phyloP scores from a whole-genome alignment of 176 grass and related monocot species.

The Zea mays region DNA sequence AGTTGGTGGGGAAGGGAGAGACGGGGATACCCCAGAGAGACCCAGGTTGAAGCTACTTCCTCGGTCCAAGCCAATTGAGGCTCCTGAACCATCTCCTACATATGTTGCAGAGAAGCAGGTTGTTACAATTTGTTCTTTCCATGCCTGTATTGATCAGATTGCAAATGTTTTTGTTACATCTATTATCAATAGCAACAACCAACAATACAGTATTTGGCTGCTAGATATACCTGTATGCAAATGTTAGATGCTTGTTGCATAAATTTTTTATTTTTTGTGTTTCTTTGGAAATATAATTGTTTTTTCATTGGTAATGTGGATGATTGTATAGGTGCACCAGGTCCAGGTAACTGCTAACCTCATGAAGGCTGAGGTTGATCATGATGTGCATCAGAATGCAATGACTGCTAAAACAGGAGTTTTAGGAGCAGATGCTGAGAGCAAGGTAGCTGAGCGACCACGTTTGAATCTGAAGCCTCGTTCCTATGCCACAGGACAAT shows the following conservation, averaged over 20 bases:
- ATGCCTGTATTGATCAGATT: neutral
- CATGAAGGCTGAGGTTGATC: constrained; percentile 44
- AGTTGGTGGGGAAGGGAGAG: constrained; percentile 46
- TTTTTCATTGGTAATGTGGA: constrained; percentile 20
- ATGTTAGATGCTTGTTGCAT: constrained; percentile 14
- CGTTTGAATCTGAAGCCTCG: constrained; percentile 83
- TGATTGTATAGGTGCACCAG: constrained; percentile 46
- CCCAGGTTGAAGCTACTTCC: constrained; percentile 88
- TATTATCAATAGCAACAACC: neutral
- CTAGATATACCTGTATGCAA: constrained; percentile 23
- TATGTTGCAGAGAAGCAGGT: constrained; percentile 74
- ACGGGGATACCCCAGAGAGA: constrained; percentile 49
- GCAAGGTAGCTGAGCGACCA: constrained; percentile 50
- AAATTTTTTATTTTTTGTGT: constrained; percentile 11
- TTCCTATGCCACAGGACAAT: constrained; percentile 46
- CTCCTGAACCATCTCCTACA: constrained; percentile 44
- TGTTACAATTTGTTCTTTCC: constrained; percentile 18
- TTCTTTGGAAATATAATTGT: constrained; percentile 12
- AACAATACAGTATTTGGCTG: neutral
- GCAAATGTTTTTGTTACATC: neutral
- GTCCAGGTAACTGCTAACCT: constrained; percentile 19
- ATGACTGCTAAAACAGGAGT: constrained; percentile 43
- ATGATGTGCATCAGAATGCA: constrained; percentile 52
- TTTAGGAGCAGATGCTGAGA: constrained; percentile 46
- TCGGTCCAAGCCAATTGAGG: constrained; percentile 65